Conservation (phyloP, 768 basidiomycete species). For the Boletus vinaceobasis region DNA sequence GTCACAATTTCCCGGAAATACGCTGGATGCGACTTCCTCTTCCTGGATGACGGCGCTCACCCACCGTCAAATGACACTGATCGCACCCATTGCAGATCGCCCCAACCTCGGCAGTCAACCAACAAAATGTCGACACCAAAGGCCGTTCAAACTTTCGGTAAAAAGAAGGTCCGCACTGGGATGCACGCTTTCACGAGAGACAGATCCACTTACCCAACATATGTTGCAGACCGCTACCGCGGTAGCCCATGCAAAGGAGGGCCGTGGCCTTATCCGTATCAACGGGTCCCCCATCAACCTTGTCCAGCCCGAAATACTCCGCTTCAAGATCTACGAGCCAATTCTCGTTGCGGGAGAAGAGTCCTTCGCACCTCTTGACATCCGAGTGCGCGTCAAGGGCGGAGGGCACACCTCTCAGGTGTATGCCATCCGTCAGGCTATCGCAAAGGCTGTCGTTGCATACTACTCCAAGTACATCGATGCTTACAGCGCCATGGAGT, state of each 20-base stretch:
- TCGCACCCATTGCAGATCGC: slow-evolving; percentile 18
- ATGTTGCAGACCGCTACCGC: slow-evolving; percentile 85
- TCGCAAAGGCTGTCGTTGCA: slow-evolving; percentile 95
- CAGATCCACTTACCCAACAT: slow-evolving; percentile 1
- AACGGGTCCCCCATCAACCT: slow-evolving; percentile 97
- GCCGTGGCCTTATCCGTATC: slow-evolving; percentile 93
- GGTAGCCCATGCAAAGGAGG: slow-evolving; percentile 95
- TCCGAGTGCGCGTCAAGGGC: slow-evolving; percentile 96
- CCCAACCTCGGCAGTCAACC: slow-evolving; percentile 12
- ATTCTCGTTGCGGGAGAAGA: slow-evolving; percentile 92
- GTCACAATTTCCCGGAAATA: slow-evolving; percentile 24
- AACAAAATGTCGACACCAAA: slow-evolving; percentile 69
- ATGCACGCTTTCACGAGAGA: background rate
- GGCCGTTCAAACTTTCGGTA: slow-evolving; percentile 99
- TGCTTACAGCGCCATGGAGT: slow-evolving; percentile 92
- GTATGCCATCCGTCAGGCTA: slow-evolving; percentile 98
- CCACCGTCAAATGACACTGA: slow-evolving; percentile 13
- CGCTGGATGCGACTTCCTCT: slow-evolving; percentile 38
- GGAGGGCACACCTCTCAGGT: slow-evolving; percentile 99
- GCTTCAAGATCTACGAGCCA: slow-evolving; percentile 98
- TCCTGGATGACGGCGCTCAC: slow-evolving; percentile 35
- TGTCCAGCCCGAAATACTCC: slow-evolving; percentile 91
- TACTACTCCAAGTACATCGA: slow-evolving; percentile 99
- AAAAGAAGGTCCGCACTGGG: slow-evolving; percentile 83
- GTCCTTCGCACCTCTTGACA: slow-evolving; percentile 82